Conservation (phyloP, 768 basidiomycete genomes). For the Lactarius vividus region DNA sequence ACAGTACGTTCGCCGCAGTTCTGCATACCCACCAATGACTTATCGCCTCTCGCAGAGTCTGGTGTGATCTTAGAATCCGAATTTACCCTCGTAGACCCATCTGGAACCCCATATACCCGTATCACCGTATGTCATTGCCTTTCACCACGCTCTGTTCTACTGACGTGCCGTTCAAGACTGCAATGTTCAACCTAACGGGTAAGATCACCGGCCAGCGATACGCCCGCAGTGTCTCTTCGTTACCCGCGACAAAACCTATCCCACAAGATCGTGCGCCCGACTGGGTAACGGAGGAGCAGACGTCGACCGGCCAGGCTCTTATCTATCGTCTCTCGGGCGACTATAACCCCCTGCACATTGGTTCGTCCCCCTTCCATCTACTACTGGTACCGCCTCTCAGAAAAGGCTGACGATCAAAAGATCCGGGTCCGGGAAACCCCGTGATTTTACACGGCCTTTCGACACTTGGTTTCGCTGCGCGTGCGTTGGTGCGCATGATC, state of each 20-base stretch:
- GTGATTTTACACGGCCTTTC: slow-evolving; percentile 84
- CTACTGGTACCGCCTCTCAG: slow-evolving; percentile 29
- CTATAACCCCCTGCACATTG: slow-evolving; percentile 52
- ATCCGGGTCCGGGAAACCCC: slow-evolving; percentile 66
- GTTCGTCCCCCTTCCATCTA: slow-evolving; percentile 30
- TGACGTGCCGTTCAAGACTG: not conserved
- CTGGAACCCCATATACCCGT: slow-evolving; percentile 46
- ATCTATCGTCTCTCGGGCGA: slow-evolving; percentile 51
- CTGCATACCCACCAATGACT: too few species aligned
- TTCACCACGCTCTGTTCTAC: not conserved
- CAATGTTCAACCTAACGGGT: slow-evolving; percentile 42
- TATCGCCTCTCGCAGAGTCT: slow-evolving; percentile 46
- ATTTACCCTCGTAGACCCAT: slow-evolving; percentile 57
- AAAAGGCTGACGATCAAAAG: slow-evolving; percentile 68
- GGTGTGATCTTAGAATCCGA: slow-evolving; percentile 73
- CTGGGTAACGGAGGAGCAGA: slow-evolving; percentile 42
- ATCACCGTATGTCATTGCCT: slow-evolving; percentile 38
- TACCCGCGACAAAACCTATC: slow-evolving; percentile 36
- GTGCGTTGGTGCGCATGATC: slow-evolving; percentile 63
- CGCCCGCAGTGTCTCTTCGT: slow-evolving; percentile 39
- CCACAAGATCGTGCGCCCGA: slow-evolving; percentile 43
- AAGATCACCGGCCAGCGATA: slow-evolving; percentile 41
- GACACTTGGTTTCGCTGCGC: slow-evolving; percentile 78
- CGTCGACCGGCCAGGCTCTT: slow-evolving; percentile 42
- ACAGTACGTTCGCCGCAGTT: slow-evolving; percentile 51